A percentile compares a stretch with the other conserved stretches of the same genome.
phyloP scores from a whole-genome alignment of 352 stramenopile species.

The Elongisporangium anandrum region DNA sequence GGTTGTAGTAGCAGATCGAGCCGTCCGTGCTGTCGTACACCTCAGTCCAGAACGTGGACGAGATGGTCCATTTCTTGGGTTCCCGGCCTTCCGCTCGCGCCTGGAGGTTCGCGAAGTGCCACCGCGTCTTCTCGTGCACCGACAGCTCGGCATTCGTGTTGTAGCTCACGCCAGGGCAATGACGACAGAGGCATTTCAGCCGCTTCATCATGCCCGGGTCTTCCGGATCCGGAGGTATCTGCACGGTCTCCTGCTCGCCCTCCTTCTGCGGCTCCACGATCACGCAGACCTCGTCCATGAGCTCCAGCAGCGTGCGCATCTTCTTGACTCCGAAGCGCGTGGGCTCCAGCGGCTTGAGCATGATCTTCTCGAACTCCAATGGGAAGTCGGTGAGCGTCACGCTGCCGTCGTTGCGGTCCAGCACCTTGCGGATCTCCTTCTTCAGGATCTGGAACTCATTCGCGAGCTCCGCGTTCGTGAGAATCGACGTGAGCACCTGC shows the following conservation, averaged over 20 bases:
- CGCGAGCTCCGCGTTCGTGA: conserved; percentile 35
- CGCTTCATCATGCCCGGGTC: conserved; percentile 19
- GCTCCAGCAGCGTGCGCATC: conserved; percentile 48
- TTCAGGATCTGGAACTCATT: conserved; percentile 58
- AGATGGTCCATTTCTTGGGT: conserved; percentile 47
- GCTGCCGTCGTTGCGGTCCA: conserved; percentile 50
- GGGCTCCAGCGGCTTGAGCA: conserved; percentile 64
- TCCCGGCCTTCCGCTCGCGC: conserved; percentile 30
- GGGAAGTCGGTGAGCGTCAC: conserved; percentile 51
- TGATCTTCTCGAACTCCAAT: conserved; percentile 43
- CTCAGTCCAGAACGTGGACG: conserved; percentile 69
- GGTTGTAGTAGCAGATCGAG: conserved; percentile 66
- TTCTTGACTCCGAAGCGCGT: conserved; percentile 71
- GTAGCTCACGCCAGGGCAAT: conserved; percentile 67
- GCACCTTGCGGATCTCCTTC: conserved; percentile 69
- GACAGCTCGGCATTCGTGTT: conserved; percentile 46
- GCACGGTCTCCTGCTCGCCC: conserved; percentile 57
- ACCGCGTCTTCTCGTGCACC: conserved; percentile 71
- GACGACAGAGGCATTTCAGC: conserved; percentile 44
- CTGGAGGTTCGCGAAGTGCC: conserved; percentile 67
- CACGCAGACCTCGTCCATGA: conserved; percentile 53
- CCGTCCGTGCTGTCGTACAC: conserved; percentile 61
- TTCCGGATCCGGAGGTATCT: conserved; percentile 34
- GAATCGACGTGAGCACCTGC: conserved; percentile 36
- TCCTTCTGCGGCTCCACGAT: conserved; percentile 42